Evolutionary conservation across 768 basidiomycete genomes (phyloP).

Genomic region (Pleurotus citrinopileatus): DNA sequence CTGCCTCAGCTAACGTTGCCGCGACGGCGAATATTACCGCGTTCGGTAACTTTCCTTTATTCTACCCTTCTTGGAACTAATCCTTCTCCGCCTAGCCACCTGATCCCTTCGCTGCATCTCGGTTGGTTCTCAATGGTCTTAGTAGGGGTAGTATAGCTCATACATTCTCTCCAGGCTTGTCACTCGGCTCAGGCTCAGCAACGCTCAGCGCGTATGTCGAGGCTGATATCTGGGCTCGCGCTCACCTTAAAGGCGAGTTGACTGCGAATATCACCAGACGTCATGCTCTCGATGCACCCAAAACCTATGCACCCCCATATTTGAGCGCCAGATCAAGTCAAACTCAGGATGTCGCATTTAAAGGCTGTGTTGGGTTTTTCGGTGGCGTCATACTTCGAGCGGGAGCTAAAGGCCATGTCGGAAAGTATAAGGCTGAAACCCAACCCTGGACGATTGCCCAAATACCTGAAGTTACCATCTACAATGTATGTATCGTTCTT

Average conservation of each 20-base stretch:
- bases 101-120: background rate
- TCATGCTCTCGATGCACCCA: background rate
- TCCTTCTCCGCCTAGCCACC: background rate
- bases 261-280: background rate
- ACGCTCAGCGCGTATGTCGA: background rate
- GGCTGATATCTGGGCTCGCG: slow-evolving; percentile 3
- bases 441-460: background rate
- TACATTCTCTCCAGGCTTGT: background rate
- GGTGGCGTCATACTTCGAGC: background rate
- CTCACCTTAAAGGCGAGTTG: background rate
- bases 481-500: background rate
- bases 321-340: background rate
- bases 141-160: no score
- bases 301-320: background rate
- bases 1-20: background rate
- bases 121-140: background rate
- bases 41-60: background rate
- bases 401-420: background rate
- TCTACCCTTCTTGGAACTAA: background rate
- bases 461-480: background rate
- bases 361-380: background rate
- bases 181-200: background rate
- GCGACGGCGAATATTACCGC: slow-evolving; percentile 1
- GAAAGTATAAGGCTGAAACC: background rate
- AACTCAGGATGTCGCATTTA: background rate